A percentile compares a stretch with the other conserved stretches of the same genome.
phyloP scores from a whole-genome alignment of 2,329 filamentous ascomycete genomes.

The Penicillium sp. region DNA sequence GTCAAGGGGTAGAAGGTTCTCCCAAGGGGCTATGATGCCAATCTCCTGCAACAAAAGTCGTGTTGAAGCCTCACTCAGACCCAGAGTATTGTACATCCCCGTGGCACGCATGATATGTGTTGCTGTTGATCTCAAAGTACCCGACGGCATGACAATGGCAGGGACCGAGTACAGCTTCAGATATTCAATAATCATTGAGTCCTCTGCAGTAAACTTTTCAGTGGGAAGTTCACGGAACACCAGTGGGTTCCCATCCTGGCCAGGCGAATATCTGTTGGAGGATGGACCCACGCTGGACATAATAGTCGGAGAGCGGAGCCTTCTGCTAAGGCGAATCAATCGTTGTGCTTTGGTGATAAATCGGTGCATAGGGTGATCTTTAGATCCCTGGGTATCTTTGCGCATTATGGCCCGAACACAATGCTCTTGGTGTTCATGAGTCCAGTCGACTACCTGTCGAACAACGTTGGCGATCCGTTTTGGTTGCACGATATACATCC shows the following conservation, averaged over 20 bases:
- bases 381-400: conserved; percentile 24
- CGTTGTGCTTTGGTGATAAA: conserved; percentile 47
- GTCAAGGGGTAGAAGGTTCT: conserved; percentile 53
- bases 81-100: conserved; percentile 52
- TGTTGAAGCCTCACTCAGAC: conserved; percentile 40
- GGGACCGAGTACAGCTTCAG: conserved; percentile 52
- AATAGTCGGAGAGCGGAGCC: conserved; percentile 42
- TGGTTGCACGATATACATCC: conserved; percentile 51
- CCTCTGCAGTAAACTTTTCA: conserved; percentile 48
- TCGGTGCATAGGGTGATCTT: conserved; percentile 40
- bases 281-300: conserved; percentile 45
- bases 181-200: conserved; percentile 56
- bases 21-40: conserved; percentile 59
- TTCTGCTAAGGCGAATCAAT: conserved; percentile 42
- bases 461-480: conserved; percentile 50
- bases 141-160: conserved; percentile 37
- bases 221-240: conserved; percentile 34
- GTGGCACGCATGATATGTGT: conserved; percentile 56
- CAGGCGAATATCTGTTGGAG: conserved; percentile 28
- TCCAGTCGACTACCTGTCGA: conserved; percentile 54
- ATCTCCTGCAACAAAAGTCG: conserved; percentile 60
- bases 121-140: conserved; percentile 49
- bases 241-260: conserved; percentile 27
- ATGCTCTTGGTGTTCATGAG: conserved; percentile 50
- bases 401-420: conserved; percentile 29